Percentiles rank a stretch among this genome's conserved stretches.
phyloP scores from a whole-genome alignment of 768 basidiomycete species.

The Flagelloscypha sp. region DNA sequence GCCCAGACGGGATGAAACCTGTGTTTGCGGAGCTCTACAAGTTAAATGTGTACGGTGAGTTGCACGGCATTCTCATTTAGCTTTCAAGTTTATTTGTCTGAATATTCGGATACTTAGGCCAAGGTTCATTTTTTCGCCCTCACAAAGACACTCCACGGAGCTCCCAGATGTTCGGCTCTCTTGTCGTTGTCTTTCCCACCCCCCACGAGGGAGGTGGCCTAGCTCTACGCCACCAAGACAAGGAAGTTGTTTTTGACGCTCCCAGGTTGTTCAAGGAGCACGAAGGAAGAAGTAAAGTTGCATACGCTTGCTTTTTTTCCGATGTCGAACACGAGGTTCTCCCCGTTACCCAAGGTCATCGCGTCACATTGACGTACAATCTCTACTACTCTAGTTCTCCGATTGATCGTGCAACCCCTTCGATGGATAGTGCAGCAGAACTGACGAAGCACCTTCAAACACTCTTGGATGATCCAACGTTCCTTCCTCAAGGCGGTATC shows the following conservation, averaged over 20 bases:
- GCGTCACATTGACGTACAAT: conserved; percentile 36
- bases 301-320: conserved; percentile 30
- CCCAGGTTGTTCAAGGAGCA: conserved; percentile 11
- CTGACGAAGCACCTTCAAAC: conserved; percentile 15
- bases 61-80: background rate
- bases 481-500: conserved; percentile 24
- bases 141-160: conserved; percentile 30
- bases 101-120: conserved; percentile 7
- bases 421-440: conserved; percentile 3
- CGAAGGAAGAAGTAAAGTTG: conserved; percentile 17
- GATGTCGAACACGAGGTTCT: conserved; percentile 35
- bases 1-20: conserved; percentile 4
- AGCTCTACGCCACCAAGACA: conserved; percentile 20
- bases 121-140: conserved; percentile 29
- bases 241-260: conserved; percentile 32
- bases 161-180: conserved; percentile 29
- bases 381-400: conserved; percentile 20
- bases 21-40: conserved; percentile 26
- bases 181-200: conserved; percentile 31
- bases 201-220: conserved; percentile 28
- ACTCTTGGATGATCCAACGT: conserved; percentile 17
- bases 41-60: conserved; percentile 29
- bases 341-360: conserved; percentile 26
- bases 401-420: background rate
- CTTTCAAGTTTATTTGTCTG: background rate